Evolutionary conservation across 352 stramenopile species (phyloP).

Genomic region (Peronosclerospora sorghi): DNA sequence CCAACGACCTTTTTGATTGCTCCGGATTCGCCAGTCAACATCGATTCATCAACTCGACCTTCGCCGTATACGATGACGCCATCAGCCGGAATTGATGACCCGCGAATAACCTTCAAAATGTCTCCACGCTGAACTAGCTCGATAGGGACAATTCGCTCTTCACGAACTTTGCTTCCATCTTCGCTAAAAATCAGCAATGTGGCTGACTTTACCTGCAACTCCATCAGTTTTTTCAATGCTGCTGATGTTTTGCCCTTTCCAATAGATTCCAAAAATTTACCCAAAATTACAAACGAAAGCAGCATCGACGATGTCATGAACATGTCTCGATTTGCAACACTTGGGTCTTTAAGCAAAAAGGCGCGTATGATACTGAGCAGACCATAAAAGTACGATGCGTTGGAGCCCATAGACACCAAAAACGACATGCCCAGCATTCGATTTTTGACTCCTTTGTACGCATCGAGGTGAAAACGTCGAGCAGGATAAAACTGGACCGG

Average conservation of each 20-base stretch:
- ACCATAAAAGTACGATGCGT: conserved; percentile 93
- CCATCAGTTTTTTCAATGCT: conserved; percentile 92
- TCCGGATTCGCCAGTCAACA: conserved; percentile 92
- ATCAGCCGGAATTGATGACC: conserved; percentile 88
- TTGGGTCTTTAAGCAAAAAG: conserved; percentile 49
- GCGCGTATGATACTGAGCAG: conserved; percentile 81
- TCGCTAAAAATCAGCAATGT: conserved; percentile 83
- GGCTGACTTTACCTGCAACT: conserved; percentile 92
- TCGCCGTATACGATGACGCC: conserved; percentile 87
- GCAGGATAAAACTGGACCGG: conserved; percentile 94
- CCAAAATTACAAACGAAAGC: conserved; percentile 96
- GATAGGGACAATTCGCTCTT: conserved; percentile 74
- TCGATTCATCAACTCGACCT: conserved; percentile 88
- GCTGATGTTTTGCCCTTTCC: conserved; percentile 90
- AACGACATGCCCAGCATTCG: conserved; percentile 94
- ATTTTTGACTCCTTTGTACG: conserved; percentile 87
- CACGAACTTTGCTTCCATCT: conserved; percentile 38
- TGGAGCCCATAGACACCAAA: conserved; percentile 93
- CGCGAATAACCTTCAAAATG: conserved; percentile 89
- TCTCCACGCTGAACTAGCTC: conserved; percentile 88
- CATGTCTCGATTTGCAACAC: conserved; percentile 72
- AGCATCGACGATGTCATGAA: conserved; percentile 99
- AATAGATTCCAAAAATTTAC: conserved; percentile 94
- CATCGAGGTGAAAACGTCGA: conserved; percentile 89
- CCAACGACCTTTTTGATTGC: conserved; percentile 87